phyloP scores from a whole-genome alignment of 2,329 filamentous ascomycete genomes.

The Laburnicola sp. region DNA sequence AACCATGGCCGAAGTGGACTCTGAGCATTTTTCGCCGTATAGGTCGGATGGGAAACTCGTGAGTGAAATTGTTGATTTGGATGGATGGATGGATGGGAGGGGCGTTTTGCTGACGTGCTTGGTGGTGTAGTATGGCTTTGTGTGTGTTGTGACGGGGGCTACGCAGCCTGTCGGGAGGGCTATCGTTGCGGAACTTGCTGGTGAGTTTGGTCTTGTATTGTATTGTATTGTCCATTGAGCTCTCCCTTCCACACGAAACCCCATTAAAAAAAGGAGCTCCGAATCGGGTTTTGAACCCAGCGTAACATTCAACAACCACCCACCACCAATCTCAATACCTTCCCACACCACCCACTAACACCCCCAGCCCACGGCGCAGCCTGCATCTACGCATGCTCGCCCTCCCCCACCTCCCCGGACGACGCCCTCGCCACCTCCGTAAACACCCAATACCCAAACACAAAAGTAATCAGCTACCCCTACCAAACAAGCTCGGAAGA shows the following conservation, averaged over 20 bases:
- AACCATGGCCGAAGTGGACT: constrained; percentile 33
- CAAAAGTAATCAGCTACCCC: constrained; percentile 64
- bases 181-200: constrained; percentile 62
- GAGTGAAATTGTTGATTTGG: too few species aligned
- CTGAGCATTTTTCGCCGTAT: constrained; percentile 61
- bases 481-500: constrained; percentile 63
- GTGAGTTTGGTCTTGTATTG: too few species aligned
- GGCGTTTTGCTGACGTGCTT: too few species aligned
- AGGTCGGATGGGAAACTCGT: constrained; percentile 61
- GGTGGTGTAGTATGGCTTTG: constrained; percentile 60
- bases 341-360: constrained; percentile 14
- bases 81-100: too few species aligned
- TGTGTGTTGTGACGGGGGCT: constrained; percentile 66
- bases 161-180: constrained; percentile 63
- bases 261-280: too few species aligned
- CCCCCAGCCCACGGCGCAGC: constrained; percentile 63
- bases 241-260: background rate
- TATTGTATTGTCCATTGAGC: too few species aligned
- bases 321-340: too few species aligned
- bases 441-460: constrained; percentile 53
- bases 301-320: too few species aligned
- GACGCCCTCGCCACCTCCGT: constrained; percentile 49
- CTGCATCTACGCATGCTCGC: constrained; percentile 63
- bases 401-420: constrained; percentile 48
- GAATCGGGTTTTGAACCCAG: too few species aligned